Percentiles rank a stretch among this genome's conserved stretches.
phyloP scores from a whole-genome alignment of 352 stramenopile genomes.

The Poterioochromonas sp. region DNA sequence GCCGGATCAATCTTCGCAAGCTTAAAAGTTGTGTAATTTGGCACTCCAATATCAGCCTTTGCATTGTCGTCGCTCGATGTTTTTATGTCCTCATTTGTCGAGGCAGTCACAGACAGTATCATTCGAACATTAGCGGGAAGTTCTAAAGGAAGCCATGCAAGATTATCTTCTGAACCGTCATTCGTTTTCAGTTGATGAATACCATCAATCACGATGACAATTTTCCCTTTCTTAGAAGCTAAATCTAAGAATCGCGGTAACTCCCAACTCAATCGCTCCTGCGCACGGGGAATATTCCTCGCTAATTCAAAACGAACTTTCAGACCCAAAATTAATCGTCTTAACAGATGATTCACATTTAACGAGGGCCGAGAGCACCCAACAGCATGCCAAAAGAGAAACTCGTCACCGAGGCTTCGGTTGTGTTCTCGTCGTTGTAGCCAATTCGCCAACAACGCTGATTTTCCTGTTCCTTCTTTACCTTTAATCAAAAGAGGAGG shows the following conservation, averaged over 20 bases:
- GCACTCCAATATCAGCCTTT: too few species aligned
- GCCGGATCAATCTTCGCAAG: background rate
- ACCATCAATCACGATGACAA: slow-evolving; percentile 77
- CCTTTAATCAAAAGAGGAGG: slow-evolving; percentile 20
- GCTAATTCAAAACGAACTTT: slow-evolving; percentile 77
- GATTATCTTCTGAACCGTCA: slow-evolving; percentile 66
- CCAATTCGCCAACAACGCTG: slow-evolving; percentile 33
- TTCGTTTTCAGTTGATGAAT: slow-evolving; percentile 67
- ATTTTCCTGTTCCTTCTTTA: slow-evolving; percentile 22
- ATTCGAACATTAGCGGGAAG: slow-evolving; percentile 70
- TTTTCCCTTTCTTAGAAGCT: slow-evolving; percentile 70
- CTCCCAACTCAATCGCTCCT: slow-evolving; percentile 75
- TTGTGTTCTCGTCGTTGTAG: background rate
- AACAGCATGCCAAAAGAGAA: slow-evolving; percentile 78
- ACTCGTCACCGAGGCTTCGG: slow-evolving; percentile 45
- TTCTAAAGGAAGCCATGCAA: slow-evolving; percentile 74
- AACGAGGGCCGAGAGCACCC: slow-evolving; percentile 71
- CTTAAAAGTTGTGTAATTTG: too few species aligned
- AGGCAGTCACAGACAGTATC: slow-evolving; percentile 55
- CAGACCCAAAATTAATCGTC: slow-evolving; percentile 70
- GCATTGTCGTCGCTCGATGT: background rate
- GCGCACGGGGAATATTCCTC: slow-evolving; percentile 64
- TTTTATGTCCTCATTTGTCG: background rate
- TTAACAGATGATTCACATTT: slow-evolving; percentile 67
- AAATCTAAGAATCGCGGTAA: slow-evolving; percentile 75